A percentile compares a stretch with the other conserved stretches of the same genome.
Conservation (phyloP, 1,284 basidiomycete species). For the Cryptococcus wingfieldii region DNA sequence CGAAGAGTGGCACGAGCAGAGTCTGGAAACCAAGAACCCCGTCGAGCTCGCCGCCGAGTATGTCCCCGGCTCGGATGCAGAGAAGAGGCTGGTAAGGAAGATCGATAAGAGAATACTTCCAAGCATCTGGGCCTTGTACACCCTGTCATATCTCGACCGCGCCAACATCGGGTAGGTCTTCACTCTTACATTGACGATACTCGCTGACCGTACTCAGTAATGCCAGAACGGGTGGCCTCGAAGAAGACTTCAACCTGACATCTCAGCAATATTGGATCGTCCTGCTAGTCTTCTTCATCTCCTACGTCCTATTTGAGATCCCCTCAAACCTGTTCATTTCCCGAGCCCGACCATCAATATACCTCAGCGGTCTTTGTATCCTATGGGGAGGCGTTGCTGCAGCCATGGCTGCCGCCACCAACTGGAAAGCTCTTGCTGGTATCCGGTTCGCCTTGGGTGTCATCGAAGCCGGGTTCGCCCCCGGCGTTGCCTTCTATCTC, state of each 20-base stretch:
- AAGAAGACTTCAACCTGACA: slow-evolving; percentile 39
- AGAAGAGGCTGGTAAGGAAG: slow-evolving; percentile 38
- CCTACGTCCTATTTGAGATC: slow-evolving; percentile 36
- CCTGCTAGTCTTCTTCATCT: slow-evolving; percentile 35
- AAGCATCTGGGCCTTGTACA: slow-evolving; percentile 45
- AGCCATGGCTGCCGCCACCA: slow-evolving; percentile 34
- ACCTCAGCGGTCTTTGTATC: slow-evolving; percentile 37
- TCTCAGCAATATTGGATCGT: slow-evolving; percentile 45
- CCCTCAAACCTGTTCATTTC: slow-evolving; percentile 36
- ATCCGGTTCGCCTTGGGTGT: slow-evolving; percentile 42
- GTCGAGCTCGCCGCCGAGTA: slow-evolving; percentile 35
- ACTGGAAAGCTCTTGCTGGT: slow-evolving; percentile 37
- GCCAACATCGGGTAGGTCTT: slow-evolving; percentile 39
- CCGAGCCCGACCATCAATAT: slow-evolving; percentile 38
- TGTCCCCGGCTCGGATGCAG: slow-evolving; percentile 37
- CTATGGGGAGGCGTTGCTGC: slow-evolving; percentile 42
- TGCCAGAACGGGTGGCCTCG: slow-evolving; percentile 40
- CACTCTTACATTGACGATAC: not conserved
- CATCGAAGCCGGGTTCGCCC: slow-evolving; percentile 42
- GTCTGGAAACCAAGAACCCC: slow-evolving; percentile 6
- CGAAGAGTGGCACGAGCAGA: slow-evolving; percentile 25
- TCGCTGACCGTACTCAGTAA: slow-evolving; percentile 16
- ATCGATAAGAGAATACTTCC: slow-evolving; percentile 44
- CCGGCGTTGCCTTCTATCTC: slow-evolving; percentile 37
- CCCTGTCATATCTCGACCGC: slow-evolving; percentile 44